A percentile compares a stretch with the other conserved stretches of the same genome.
Conservation (phyloP, 192 early-diverging fungal species). For the Kappamyces sp. region DNA sequence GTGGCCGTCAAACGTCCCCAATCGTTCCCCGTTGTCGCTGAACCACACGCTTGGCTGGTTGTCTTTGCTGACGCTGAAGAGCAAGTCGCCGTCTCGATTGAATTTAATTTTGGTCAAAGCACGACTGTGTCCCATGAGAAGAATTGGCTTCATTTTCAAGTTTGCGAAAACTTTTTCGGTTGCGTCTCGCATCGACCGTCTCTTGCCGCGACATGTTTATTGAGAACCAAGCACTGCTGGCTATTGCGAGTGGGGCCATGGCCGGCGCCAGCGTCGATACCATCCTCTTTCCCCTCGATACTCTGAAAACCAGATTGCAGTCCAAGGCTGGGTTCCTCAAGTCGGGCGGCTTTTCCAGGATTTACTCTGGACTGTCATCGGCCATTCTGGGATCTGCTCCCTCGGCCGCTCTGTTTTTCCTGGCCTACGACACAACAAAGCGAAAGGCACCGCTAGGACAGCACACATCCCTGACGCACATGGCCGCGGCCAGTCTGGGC, state of each 20-base stretch:
- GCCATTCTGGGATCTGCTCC: conserved; percentile 94
- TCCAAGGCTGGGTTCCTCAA: conserved; percentile 74
- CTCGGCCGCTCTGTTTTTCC: conserved; percentile 72
- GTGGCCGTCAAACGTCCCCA: conserved; percentile 84
- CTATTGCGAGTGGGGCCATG: conserved; percentile 63
- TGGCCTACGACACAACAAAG: conserved; percentile 69
- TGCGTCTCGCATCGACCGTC: no score
- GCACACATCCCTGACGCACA: conserved; percentile 67
- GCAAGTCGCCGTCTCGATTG: conserved; percentile 95
- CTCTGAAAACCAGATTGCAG: conserved; percentile 93
- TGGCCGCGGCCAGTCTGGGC: conserved; percentile 82
- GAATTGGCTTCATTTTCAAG: conserved; percentile 73
- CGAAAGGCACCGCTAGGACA: conserved; percentile 52
- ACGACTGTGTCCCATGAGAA: conserved; percentile 94
- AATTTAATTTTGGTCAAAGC: conserved; percentile 96
- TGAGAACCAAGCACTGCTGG: background rate
- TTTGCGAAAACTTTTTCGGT: background rate
- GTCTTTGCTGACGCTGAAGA: conserved; percentile 95
- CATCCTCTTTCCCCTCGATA: conserved; percentile 92
- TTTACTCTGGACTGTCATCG: conserved; percentile 86
- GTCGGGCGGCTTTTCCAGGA: conserved; percentile 81
- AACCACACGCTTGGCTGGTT: conserved; percentile 91
- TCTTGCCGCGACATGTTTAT: background rate
- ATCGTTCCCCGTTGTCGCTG: conserved; percentile 94
- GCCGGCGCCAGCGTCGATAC: conserved; percentile 93